Base-by-base conservation (phyloP, 352 stramenopile genomes). In the Globisporangium polare region DNA sequence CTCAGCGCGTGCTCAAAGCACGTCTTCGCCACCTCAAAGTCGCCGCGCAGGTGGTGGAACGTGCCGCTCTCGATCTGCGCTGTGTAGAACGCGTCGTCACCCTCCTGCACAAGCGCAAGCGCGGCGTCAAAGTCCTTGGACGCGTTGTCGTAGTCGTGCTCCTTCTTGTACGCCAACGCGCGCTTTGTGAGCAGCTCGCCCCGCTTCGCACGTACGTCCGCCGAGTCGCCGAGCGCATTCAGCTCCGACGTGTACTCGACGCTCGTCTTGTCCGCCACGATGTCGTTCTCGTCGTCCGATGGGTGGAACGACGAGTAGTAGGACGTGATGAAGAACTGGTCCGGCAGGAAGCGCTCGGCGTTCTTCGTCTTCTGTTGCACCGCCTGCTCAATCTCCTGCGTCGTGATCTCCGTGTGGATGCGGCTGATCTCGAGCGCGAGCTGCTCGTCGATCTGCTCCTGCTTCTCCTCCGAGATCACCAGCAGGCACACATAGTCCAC, bases 291-390 rank as follows among this genome's bases (percentile, higher is more conserved):
- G 57, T 90, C 83, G 68, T 92, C 83, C 60, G 75, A 86, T 37
- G 75, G 67, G 65, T 92, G 83, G 72, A 92, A 92, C 27, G 83
- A 92, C n/a, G 80, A 90, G 69, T 88, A 92, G 72, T 92, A 92
- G 53, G 83, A 92, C 41, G 80, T 90, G 53, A 92, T 83, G 68
- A 92, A 92, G 66, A 90, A 92, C 65, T 88, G 73, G 65, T 90
- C 80, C 2, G 83, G 83, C 56, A 92, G 63, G 65, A 81, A 90
- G 0, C 79, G 78, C 50, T 78, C 68, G 22, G 74, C 70, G 68
- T 80, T 79, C 55, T 80, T 65, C 58, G 86, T 80, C 66, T 86
- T 86, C 35, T 33, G 35, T 62, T 78, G 60, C 74, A 85, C 68
- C 12, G 77, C 72, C 22, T 78, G 64, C 29, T 84, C 74, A 20